Evolutionary conservation across 768 basidiomycete genomes (phyloP).

Genomic region (Termitomyces eurrhizus): DNA sequence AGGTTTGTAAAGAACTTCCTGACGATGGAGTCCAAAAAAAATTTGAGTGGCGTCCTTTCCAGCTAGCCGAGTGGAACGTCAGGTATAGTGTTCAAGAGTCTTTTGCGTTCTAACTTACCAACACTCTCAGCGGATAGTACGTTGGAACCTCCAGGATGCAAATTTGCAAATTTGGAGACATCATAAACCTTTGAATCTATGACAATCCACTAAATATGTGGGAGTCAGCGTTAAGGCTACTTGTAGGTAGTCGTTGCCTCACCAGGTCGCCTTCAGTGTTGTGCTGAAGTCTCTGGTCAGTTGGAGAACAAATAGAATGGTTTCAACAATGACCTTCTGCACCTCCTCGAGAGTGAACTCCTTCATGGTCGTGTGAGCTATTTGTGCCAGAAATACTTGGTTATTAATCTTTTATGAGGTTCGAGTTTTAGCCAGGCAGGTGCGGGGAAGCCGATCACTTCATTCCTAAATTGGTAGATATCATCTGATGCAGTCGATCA

Average conservation of each 20-base stretch:
- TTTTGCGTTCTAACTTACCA: slow-evolving; percentile 38
- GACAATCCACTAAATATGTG: slow-evolving; percentile 61
- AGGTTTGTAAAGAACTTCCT: slow-evolving; percentile 72
- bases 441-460: not conserved
- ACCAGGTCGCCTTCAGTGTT: slow-evolving; percentile 80
- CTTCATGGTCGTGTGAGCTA: slow-evolving; percentile 19
- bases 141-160: slow-evolving; percentile 83
- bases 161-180: slow-evolving; percentile 70
- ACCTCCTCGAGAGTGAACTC: slow-evolving; percentile 60
- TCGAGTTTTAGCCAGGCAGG: not conserved
- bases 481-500: not conserved
- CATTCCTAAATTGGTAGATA: not conserved
- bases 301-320: not conserved
- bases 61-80: slow-evolving; percentile 32
- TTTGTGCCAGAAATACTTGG: not conserved
- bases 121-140: slow-evolving; percentile 66
- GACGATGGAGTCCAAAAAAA: slow-evolving; percentile 84
- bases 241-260: not conserved
- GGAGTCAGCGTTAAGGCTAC: not conserved
- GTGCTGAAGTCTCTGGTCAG: slow-evolving; percentile 48
- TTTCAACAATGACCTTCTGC: slow-evolving; percentile 45
- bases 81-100: not conserved
- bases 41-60: slow-evolving; percentile 76
- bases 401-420: too few species aligned
- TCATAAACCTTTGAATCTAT: slow-evolving; percentile 82